Base-by-base conservation (phyloP, 2,329 filamentous ascomycete genomes). In the Penicillium sp. region DNA sequence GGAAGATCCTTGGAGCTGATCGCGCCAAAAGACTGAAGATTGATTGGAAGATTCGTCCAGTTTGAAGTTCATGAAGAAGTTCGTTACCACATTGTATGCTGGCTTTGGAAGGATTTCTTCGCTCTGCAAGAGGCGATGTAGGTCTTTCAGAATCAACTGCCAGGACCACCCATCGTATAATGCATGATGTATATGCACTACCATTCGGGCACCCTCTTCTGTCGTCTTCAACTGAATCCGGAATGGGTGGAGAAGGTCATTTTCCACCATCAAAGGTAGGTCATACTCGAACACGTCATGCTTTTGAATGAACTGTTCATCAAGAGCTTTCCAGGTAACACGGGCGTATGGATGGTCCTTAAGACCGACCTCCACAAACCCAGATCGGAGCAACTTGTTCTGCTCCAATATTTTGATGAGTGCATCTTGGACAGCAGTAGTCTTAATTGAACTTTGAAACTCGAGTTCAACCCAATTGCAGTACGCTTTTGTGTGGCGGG, bases 101-200 rank as follows among this genome's bases (percentile, higher is more conserved):
- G 80, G 78, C 18, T 82, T 72, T 1, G 52, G 28, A 0, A 46
- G 49, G 10, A 58, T 25, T 1, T 52, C n/a, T 2, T 55, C 38
- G 6, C 59, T 60, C 13, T 50, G 42, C 57, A 85, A 54, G 1
- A 84, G 50, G 0, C 54, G 56, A 3, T 76, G 71, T 4, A 94
- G 67, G 59, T 95, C 87, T 17, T 75, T 68, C 10, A 87, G 58
- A 0, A 94, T 64, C 19, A 91, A 70, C 36, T 95, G 85, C 57
- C 89, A 76, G 0, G 88, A 90, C 90, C 90, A 96, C n/a, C 89
- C 90, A 62, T 96, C 90, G 57, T 94, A 96, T 1, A 94, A 62
- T 1, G 87, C 81, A 64, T 96, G 90, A 58, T 94, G 89, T 0
- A 94, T 70, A 9, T 83, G 73, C 30, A 87, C 37, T 8, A 78